phyloP scores from a whole-genome alignment of 495 filamentous ascomycete species.

The Daldinia childiae region DNA sequence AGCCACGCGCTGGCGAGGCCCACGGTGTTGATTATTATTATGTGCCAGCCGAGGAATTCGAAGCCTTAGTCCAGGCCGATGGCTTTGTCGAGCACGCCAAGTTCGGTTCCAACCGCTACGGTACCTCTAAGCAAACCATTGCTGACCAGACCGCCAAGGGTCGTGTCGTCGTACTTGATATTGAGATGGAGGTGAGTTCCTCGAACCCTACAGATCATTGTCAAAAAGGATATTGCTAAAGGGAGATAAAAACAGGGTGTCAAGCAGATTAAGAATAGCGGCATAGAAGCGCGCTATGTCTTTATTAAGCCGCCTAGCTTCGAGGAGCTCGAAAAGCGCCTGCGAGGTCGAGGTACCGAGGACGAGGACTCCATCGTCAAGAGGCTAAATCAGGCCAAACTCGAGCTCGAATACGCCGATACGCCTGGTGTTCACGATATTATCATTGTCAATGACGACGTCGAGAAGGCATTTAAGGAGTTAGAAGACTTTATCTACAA shows the following conservation, averaged over 20 bases:
- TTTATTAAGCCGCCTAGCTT: conserved; percentile 85
- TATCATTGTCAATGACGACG: conserved; percentile 88
- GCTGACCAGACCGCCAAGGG: conserved; percentile 75
- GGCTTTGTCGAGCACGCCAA: conserved; percentile 90
- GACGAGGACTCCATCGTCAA: conserved; percentile 78
- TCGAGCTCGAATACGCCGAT: conserved; percentile 83
- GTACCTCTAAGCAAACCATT: conserved; percentile 81
- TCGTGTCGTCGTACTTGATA: conserved; percentile 77
- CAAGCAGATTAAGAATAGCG: conserved; percentile 86
- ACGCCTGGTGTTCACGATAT: conserved; percentile 80
- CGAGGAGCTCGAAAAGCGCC: conserved; percentile 75
- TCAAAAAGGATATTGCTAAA: conserved; percentile 13
- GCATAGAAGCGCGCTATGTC: conserved; percentile 80
- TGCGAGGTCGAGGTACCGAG: conserved; percentile 87
- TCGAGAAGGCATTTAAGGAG: conserved; percentile 84
- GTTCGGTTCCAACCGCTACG: conserved; percentile 90
- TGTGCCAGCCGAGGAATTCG: conserved; percentile 72
- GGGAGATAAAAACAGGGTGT: conserved; percentile 67
- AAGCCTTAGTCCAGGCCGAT: conserved; percentile 69
- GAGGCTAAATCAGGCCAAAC: conserved; percentile 78
- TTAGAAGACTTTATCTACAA: conserved; percentile 71
- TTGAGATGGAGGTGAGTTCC: conserved; percentile 83
- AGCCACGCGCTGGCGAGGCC: conserved; percentile 77
- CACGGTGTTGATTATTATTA: conserved; percentile 87
- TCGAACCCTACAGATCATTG: neutral